Base-by-base conservation (phyloP, 345 rosid species). In the Cardamine resedifolia region DNA sequence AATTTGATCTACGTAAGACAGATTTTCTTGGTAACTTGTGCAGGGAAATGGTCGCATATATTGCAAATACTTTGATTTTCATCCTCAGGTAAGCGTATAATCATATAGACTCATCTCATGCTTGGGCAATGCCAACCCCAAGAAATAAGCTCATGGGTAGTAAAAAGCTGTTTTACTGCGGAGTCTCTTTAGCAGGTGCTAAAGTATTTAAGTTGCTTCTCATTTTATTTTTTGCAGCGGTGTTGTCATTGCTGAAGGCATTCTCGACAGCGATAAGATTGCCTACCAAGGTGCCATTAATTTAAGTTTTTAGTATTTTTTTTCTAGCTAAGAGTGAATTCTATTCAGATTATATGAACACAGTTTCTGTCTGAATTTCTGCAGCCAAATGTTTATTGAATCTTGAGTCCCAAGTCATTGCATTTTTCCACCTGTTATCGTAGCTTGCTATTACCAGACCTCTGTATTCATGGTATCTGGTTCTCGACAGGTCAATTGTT, bases 21-120 rank as follows among this genome's bases (percentile, higher is more conserved):
- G 1, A 30, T 34, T 55, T 62, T 69, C 21, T 45, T 3, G 58
- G 45, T 70, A 45, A 55, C 43, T 48, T 70, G 19, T 64, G 68
- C 90, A 94, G 97, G 98, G 96, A 88, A 84, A 94, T 94, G 97
- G 85, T 94, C 64, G 91, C 97, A 34, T 94, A 94, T 68, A 94
- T 94, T 80, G 98, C 98, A 62, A 94, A 94, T 84, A 94, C 98
- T 43, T 74, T 91, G 67, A 91, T 94, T 62, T 94, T 94, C 80
- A 94, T 89, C 78, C 83, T 91, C 72, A 94, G 98, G 98, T 94
- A 80, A 82, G 84, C 45, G 16, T 58, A 18, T 18, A 12, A 39
- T 31, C 26, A 51, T 61, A 61, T 61, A 61, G 51, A 63, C 60
- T 52, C 55, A 58, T 27, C 26, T 38, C 34, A 47, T 49, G 15